Evolutionary conservation across 768 basidiomycete species (phyloP), one percentile per base, ranked within the genome.

Genomic region (Mycena filopes): DNA sequence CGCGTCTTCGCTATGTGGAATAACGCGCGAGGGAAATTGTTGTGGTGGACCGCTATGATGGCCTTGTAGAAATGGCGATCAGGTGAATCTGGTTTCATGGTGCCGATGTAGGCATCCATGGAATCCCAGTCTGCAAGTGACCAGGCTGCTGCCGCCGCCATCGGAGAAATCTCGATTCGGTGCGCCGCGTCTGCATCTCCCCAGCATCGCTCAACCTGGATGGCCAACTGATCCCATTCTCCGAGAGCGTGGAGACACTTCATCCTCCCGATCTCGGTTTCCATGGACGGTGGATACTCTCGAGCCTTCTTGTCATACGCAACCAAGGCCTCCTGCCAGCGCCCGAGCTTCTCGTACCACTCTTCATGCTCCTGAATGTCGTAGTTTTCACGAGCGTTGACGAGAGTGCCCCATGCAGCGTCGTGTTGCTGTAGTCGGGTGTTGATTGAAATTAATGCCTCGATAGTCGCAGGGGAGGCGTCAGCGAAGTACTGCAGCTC

Each of bases 131-230:
- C 96, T 68, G 92, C 90, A 60, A 98, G 79, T 2, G 95, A 95
- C 97, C 98, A 99, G 2, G 96, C 94, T 1, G 98, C 97, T 0
- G 97, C 96, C 1, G 98, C 94, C 0, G 97, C 98, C 83, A 99
- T 91, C 0, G 98, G 96, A 0, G 98, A 96, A 68, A 99, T 98
- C 77, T 93, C 91, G 55, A 91, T 86, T 50, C 92, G 89, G 68
- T 95, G 90, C 55, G 98, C 96, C 61, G 90, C 85, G 50, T 83
- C 88, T 13, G 94, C 92, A 66, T 86, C 91, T 4, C 86, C 76
- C 98, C 98, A 99, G 67, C 91, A 87, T 68, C 94, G 89, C 60
- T 94, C 91, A 1, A 98, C 96, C 61, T 94, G 91, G 9, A 84
- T 80, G 1, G 95, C 91, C 26, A 99, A 84, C 60, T 88, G 86